These are phyloP conservation scores for Pyronema domesticum DNA, from an alignment of 495 filamentous ascomycete species.

Conservation along the genomic window DNA sequence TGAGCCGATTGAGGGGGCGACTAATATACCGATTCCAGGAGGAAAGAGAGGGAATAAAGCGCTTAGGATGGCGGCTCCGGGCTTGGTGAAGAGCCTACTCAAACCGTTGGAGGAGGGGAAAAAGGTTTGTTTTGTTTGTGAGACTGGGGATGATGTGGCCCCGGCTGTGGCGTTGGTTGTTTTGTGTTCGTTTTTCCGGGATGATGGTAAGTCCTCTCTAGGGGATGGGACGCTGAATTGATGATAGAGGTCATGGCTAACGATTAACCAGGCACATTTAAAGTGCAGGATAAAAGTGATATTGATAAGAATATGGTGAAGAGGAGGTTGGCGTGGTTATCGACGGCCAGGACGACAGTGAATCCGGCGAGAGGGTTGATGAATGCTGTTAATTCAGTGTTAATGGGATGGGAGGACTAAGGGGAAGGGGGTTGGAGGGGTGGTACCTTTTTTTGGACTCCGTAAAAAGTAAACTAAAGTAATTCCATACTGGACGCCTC, in stretches of 20 bases:
- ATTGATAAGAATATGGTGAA: conserved; percentile 63
- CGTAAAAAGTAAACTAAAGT: too few species aligned
- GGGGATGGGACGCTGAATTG: neutral
- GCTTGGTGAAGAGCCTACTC: neutral
- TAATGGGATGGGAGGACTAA: conserved; percentile 37
- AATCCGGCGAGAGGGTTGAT: conserved; percentile 69
- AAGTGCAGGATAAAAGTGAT: conserved; percentile 15
- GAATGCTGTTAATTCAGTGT: conserved; percentile 71
- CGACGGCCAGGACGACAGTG: conserved; percentile 49
- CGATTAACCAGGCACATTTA: conserved; percentile 8
- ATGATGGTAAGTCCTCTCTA: conserved; percentile 30
- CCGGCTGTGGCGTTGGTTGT: conserved; percentile 43
- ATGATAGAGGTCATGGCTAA: neutral
- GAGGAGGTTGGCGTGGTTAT: conserved; percentile 58
- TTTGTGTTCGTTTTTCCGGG: conserved; percentile 43
- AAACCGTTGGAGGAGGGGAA: neutral
- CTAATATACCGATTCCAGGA: conserved; percentile 5
- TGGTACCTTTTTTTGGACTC: too few species aligned
- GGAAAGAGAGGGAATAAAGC: conserved; percentile 24
- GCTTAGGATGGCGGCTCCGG: conserved; percentile 28
- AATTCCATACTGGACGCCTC: too few species aligned
- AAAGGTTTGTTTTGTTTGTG: conserved; percentile 35
- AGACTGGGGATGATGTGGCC: conserved; percentile 47
- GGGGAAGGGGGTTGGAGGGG: neutral
- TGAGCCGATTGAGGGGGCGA: neutral